Evolutionary conservation across 352 stramenopile genomes (phyloP), one percentile per base, ranked within the genome.

Genomic region (Globisporangium nodosum): DNA sequence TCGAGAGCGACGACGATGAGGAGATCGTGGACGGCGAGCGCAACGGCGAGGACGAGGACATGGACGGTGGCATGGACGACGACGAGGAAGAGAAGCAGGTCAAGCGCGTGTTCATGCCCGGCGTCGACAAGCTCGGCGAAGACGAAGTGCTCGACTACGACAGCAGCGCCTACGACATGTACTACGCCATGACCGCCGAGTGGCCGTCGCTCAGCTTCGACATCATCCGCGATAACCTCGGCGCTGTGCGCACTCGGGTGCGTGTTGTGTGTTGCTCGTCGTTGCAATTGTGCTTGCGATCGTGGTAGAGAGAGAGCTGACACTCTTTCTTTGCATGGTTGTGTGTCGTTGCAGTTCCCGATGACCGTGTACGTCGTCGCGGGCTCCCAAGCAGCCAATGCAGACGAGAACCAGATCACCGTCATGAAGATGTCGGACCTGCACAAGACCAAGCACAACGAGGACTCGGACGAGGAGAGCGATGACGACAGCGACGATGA

Each of bases 151-250:
- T 99, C 42, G 97, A 99, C 76, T 99, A 99, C 81, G 97, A 99
- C 73, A 97, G 90, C 69, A 97, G 83, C 37, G 97, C 97, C 7
- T 99, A 99, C 81, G 96, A 98, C 72, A 99, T 99, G 96, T 98
- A 99, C 79, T 98, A 99, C 70, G 92, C 94, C 39, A 91, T 99
- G 64, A 96, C 87, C 5, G 90, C 96, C 46, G 97, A 99, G 74
- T 99, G 97, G 96, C 97, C 97, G 12, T 97, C 92, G 58, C 82
- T 99, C 24, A 98, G 87, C 66, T 97, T 99, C 65, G 97, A 99
- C 71, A 84, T 99, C 56, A 65, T 99, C 45, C 81, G 81, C 35
- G 97, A 99, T 69, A 92, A 93, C 70, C 71, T 99, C 13, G 97
- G 97, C 30, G 88, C 88, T 18, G 83, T 94, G 70, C 87, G 97